A percentile compares a stretch with the other conserved stretches of the same genome.
Conservation (phyloP, 2,329 filamentous ascomycete genomes). For the Orbilia ellipsospora region DNA sequence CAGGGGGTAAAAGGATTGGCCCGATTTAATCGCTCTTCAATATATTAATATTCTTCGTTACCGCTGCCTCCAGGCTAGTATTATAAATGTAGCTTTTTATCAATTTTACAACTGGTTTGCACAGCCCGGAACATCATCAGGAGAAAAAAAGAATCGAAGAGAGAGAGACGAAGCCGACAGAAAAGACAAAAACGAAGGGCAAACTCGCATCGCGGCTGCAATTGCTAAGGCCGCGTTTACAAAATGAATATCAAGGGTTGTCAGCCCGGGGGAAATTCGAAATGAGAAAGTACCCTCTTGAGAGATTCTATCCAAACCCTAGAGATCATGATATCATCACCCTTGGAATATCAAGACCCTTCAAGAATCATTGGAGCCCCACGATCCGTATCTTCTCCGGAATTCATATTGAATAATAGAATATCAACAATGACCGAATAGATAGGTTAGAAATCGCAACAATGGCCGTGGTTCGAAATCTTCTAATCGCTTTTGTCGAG, state of each 20-base stretch:
- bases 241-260: background rate
- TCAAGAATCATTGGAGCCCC: too few species aligned
- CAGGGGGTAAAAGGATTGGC: background rate
- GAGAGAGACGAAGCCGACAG: background rate
- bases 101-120: slow-evolving; percentile 11
- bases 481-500: background rate
- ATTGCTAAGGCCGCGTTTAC: background rate
- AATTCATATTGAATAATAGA: too few species aligned
- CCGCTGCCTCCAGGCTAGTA: background rate
- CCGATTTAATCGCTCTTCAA: background rate
- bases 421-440: too few species aligned
- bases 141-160: too few species aligned
- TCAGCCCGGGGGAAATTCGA: background rate
- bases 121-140: slow-evolving; percentile 8
- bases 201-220: slow-evolving; percentile 7
- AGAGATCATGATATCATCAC: too few species aligned
- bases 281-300: slow-evolving; percentile 18
- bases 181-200: background rate
- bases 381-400: background rate
- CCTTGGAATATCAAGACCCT: too few species aligned
- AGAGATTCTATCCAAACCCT: background rate
- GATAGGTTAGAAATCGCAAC: slow-evolving; percentile 12
- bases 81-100: background rate
- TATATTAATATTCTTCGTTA: background rate
- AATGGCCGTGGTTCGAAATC: background rate